Conservation (phyloP, 768 basidiomycete genomes). For the Suillus variegatus region DNA sequence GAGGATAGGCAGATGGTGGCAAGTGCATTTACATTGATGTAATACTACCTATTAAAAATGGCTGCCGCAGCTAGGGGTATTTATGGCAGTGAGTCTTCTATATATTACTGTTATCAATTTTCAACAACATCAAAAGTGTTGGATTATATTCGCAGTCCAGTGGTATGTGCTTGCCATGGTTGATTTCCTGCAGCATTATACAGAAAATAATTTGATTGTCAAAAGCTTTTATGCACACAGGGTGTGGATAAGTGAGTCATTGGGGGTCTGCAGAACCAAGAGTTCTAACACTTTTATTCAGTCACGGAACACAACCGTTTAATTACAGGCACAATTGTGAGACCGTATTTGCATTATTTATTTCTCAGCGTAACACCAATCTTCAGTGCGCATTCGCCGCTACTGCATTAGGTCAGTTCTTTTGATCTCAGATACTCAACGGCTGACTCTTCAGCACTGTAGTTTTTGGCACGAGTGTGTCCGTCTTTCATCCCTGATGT, state of each 20-base stretch:
- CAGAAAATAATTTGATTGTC: background rate
- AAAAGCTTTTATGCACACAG: constrained; percentile 27
- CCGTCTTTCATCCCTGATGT: background rate
- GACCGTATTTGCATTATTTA: background rate
- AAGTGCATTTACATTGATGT: background rate
- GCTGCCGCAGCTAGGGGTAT: background rate
- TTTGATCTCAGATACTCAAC: constrained; percentile 7
- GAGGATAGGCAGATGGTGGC: constrained; percentile 1
- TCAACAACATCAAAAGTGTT: constrained; percentile 12
- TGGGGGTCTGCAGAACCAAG: background rate
- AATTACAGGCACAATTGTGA: constrained; percentile 19
- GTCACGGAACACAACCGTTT: constrained; percentile 22
- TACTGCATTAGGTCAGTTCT: constrained; percentile 13
- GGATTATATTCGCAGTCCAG: constrained; percentile 23
- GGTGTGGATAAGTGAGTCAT: constrained; percentile 28
- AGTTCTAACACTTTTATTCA: constrained; percentile 2
- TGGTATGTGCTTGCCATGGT: constrained; percentile 11
- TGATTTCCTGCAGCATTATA: background rate
- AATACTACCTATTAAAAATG: background rate
- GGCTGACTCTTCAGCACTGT: background rate
- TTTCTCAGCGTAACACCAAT: constrained; percentile 3
- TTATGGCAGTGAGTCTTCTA: background rate
- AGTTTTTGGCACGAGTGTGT: constrained; percentile 21
- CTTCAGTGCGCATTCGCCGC: constrained; percentile 9
- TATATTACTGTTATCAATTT: background rate